These are phyloP conservation scores for Harringtonia aguacate DNA, from an alignment of 2,329 filamentous ascomycete species.

Conservation along the genomic window DNA sequence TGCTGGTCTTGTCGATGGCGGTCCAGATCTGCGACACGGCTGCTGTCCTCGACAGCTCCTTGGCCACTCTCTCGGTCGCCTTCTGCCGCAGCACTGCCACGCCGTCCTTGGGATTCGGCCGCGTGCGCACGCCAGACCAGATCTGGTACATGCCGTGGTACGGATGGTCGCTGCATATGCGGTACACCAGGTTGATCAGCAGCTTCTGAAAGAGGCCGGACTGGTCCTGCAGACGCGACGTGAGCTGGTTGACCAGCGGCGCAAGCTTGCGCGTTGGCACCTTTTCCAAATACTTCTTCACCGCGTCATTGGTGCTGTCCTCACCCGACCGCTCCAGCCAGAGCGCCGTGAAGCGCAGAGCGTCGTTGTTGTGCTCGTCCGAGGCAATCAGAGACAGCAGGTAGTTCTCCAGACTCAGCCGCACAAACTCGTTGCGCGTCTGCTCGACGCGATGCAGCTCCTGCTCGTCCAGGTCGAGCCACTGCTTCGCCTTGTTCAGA, in stretches of 20 bases:
- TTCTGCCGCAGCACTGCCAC: slow-evolving; percentile 61
- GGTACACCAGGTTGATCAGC: slow-evolving; percentile 61
- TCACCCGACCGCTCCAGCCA: slow-evolving; percentile 86
- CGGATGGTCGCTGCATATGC: slow-evolving; percentile 85
- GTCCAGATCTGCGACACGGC: slow-evolving; percentile 51
- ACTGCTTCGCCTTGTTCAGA: slow-evolving; percentile 65
- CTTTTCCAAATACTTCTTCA: slow-evolving; percentile 54
- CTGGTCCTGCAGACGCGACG: slow-evolving; percentile 75
- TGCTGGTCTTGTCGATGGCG: slow-evolving; percentile 63
- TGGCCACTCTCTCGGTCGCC: slow-evolving; percentile 60
- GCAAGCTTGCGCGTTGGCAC: slow-evolving; percentile 92
- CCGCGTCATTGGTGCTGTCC: slow-evolving; percentile 64
- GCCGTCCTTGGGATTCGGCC: slow-evolving; percentile 60
- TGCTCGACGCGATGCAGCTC: slow-evolving; percentile 72
- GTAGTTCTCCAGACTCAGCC: slow-evolving; percentile 86
- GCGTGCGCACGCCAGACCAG: slow-evolving; percentile 67
- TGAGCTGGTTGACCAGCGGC: slow-evolving; percentile 86
- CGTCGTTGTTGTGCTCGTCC: slow-evolving; percentile 81
- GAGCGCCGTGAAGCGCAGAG: slow-evolving; percentile 81
- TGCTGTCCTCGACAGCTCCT: slow-evolving; percentile 44
- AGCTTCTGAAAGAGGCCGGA: slow-evolving; percentile 63
- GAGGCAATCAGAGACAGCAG: slow-evolving; percentile 74
- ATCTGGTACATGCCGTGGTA: slow-evolving; percentile 98
- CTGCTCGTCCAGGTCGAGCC: slow-evolving; percentile 81
- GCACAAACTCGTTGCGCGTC: slow-evolving; percentile 72